Evolutionary conservation across 73 alveolate genomes (phyloP).

Genomic region (Stentor coeruleus): DNA sequence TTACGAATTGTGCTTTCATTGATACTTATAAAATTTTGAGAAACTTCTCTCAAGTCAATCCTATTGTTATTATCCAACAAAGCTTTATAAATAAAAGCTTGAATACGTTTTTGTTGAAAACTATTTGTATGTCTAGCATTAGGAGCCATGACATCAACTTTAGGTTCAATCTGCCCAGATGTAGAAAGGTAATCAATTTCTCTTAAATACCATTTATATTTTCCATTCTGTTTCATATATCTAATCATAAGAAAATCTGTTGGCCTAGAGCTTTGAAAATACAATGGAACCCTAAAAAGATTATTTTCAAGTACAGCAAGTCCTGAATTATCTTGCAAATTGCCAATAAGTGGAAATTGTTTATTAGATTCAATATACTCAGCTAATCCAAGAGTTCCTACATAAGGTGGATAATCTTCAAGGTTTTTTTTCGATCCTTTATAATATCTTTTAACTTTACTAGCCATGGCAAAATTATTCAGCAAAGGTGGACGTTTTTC

Average conservation of each 20-base stretch:
- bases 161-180: constrained; percentile 96
- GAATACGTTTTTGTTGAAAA: constrained; percentile 79
- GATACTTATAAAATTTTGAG: constrained; percentile 60
- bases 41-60: constrained; percentile 65
- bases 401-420: constrained; percentile 33
- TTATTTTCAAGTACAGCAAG: constrained; percentile 79
- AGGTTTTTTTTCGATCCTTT: constrained; percentile 28
- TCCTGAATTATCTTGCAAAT: constrained; percentile 50
- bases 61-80: constrained; percentile 73
- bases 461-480: constrained; percentile 49
- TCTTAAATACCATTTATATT: constrained; percentile 71
- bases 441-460: constrained; percentile 39
- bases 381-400: constrained; percentile 41
- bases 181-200: constrained; percentile 86
- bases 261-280: constrained; percentile 67
- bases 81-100: constrained; percentile 83
- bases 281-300: constrained; percentile 93
- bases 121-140: constrained; percentile 79
- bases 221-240: constrained; percentile 74
- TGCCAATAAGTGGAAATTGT: constrained; percentile 43
- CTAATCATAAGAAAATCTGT: constrained; percentile 85
- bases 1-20: constrained; percentile 85
- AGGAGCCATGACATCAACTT: constrained; percentile 92
- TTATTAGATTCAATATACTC: constrained; percentile 35
- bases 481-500: constrained; percentile 46